phyloP scores from a whole-genome alignment of 306 rosid genomes.

The Cicer yamashitae region DNA sequence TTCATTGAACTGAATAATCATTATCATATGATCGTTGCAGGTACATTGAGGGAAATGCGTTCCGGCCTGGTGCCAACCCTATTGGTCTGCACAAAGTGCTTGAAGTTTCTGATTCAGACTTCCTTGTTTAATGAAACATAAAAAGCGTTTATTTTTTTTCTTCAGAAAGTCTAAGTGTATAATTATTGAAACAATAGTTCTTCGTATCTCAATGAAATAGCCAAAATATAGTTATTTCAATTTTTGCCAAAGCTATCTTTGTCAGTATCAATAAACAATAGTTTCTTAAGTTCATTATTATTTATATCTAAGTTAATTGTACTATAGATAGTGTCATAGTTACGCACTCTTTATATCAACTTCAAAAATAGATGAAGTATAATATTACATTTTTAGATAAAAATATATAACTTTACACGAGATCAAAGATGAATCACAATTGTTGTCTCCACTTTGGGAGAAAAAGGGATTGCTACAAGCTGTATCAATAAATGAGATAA shows the following conservation, averaged over 20 bases:
- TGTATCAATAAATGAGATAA: not conserved
- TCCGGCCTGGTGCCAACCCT: slow-evolving; percentile 85
- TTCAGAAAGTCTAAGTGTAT: slow-evolving; percentile 46
- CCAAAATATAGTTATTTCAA: slow-evolving; percentile 51
- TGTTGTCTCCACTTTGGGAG: not conserved
- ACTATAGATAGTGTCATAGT: slow-evolving; percentile 18
- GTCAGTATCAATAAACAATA: slow-evolving; percentile 28
- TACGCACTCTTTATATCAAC: slow-evolving; percentile 6
- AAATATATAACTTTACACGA: not conserved
- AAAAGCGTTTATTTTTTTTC: slow-evolving; percentile 28
- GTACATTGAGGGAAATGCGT: slow-evolving; percentile 90
- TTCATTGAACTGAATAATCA: slow-evolving; percentile 32
- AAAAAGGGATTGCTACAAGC: not conserved
- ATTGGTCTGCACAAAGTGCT: slow-evolving; percentile 87
- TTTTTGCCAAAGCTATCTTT: slow-evolving; percentile 41
- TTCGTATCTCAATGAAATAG: slow-evolving; percentile 53
- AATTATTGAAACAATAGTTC: slow-evolving; percentile 53
- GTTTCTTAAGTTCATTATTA: slow-evolving; percentile 9
- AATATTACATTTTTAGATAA: not conserved
- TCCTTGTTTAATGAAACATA: slow-evolving; percentile 67
- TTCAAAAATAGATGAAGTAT: slow-evolving; percentile 7
- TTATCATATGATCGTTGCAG: slow-evolving; percentile 45
- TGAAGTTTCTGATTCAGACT: slow-evolving; percentile 89
- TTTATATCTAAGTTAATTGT: slow-evolving; percentile 31
- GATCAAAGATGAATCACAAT: not conserved